phyloP scores from a whole-genome alignment of 345 rosid species.

The Dipteronia dyeriana region DNA sequence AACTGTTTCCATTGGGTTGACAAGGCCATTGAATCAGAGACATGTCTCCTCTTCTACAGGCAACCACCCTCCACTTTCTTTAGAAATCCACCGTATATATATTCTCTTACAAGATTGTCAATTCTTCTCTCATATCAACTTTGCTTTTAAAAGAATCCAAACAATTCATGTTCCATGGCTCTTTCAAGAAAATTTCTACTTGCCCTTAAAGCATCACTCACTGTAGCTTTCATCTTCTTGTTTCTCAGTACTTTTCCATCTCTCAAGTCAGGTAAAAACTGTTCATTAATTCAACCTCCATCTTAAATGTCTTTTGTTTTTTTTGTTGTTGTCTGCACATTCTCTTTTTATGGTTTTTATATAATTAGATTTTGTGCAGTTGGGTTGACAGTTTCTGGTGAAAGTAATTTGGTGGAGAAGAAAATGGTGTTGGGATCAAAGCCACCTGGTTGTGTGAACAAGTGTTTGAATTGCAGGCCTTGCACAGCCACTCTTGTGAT shows the following conservation, averaged over 20 bases:
- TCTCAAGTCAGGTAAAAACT: constrained; percentile 33
- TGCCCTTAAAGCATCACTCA: constrained; percentile 26
- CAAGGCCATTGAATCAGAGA: constrained; percentile 29
- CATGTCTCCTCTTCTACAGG: constrained; percentile 43
- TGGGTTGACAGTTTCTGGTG: constrained; percentile 15
- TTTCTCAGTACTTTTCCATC: constrained; percentile 18
- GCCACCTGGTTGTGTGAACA: constrained; percentile 70
- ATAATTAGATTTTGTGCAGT: not conserved
- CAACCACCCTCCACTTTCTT: constrained; percentile 16
- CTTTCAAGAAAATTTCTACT: constrained; percentile 27
- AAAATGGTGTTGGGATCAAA: constrained; percentile 64
- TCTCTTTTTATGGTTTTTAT: too few species aligned
- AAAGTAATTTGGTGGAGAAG: constrained; percentile 21
- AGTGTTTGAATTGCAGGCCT: constrained; percentile 67
- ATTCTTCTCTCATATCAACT: too few species aligned
- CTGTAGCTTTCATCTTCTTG: constrained; percentile 24
- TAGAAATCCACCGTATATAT: not conserved
- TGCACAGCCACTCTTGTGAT: constrained; percentile 63
- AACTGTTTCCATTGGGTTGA: constrained; percentile 28
- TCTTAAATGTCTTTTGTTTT: not conserved
- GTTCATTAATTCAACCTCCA: not conserved
- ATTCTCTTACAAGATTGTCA: not conserved
- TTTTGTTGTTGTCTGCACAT: too few species aligned
- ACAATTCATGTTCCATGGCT: not conserved
- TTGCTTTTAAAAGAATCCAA: too few species aligned